phyloP scores from a whole-genome alignment of 2,329 filamentous ascomycete genomes.

The Epichloe aotearoae region DNA sequence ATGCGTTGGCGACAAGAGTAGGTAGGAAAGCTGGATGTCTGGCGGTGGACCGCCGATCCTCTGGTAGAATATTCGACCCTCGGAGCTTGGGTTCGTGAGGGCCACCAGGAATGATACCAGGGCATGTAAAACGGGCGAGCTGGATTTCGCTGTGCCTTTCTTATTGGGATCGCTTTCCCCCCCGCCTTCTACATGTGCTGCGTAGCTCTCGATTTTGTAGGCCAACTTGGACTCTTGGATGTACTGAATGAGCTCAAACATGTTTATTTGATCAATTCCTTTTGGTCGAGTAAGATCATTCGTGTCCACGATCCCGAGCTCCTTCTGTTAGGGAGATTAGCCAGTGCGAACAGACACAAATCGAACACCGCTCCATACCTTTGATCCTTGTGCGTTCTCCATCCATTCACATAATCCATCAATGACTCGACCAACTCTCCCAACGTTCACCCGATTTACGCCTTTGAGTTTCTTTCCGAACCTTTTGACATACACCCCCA shows the following conservation, averaged over 20 bases:
- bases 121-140: slow-evolving; percentile 39
- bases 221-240: slow-evolving; percentile 86
- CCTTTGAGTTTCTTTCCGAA: slow-evolving; percentile 85
- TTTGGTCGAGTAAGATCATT: slow-evolving; percentile 67
- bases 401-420: slow-evolving; percentile 65
- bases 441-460: slow-evolving; percentile 81
- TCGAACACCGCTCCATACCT: slow-evolving; percentile 18
- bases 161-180: slow-evolving; percentile 23
- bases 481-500: slow-evolving; percentile 71
- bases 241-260: slow-evolving; percentile 78
- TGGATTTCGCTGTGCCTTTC: slow-evolving; percentile 10
- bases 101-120: slow-evolving; percentile 56
- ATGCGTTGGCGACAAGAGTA: slow-evolving; percentile 80
- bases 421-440: slow-evolving; percentile 71
- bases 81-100: slow-evolving; percentile 71
- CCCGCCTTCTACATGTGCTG: slow-evolving; percentile 40
- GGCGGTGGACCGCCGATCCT: slow-evolving; percentile 23
- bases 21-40: slow-evolving; percentile 60
- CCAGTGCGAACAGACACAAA: neutral
- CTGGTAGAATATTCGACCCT: slow-evolving; percentile 53
- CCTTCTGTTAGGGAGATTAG: slow-evolving; percentile 12
- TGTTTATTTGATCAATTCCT: slow-evolving; percentile 87
- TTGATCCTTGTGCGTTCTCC: slow-evolving; percentile 34
- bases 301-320: slow-evolving; percentile 56
- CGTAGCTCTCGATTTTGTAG: slow-evolving; percentile 87